phyloP scores from a whole-genome alignment of 2,329 filamentous ascomycete genomes.

The Colletotrichum tropicicola region DNA sequence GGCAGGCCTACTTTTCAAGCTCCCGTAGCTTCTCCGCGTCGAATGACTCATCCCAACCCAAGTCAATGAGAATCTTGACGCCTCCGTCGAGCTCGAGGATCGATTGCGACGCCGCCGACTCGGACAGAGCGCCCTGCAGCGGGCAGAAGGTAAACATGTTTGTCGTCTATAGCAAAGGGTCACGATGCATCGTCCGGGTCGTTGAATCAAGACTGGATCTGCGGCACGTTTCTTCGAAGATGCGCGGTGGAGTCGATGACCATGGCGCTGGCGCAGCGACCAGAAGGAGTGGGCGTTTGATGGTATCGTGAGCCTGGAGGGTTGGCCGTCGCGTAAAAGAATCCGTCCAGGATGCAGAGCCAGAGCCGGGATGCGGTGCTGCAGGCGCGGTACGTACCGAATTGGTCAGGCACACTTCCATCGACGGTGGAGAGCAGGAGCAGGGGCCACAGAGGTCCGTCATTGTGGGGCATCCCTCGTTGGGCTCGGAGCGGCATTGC shows the following conservation, averaged over 20 bases:
- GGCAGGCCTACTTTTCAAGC: slow-evolving; percentile 79
- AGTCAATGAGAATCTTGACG: slow-evolving; percentile 92
- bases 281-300: not conserved
- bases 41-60: slow-evolving; percentile 96
- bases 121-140: slow-evolving; percentile 88
- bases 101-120: slow-evolving; percentile 90
- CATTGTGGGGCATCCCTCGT: not conserved
- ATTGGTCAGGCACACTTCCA: not conserved
- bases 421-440: not conserved
- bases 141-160: slow-evolving; percentile 96
- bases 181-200: slow-evolving; percentile 5
- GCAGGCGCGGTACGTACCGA: slow-evolving; percentile 12
- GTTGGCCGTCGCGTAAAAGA: slow-evolving; percentile 24
- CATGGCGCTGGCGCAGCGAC: slow-evolving; percentile 16
- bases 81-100: slow-evolving; percentile 95
- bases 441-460: slow-evolving; percentile 1
- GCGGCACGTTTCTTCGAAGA: not conserved
- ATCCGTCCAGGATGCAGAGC: not conserved
- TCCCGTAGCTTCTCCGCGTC: slow-evolving; percentile 83
- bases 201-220: not conserved
- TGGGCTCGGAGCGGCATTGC: not conserved
- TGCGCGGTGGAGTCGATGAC: not conserved
- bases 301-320: not conserved
- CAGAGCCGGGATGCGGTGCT: not conserved
- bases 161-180: slow-evolving; percentile 1